phyloP scores from a whole-genome alignment of 2,329 filamentous ascomycete species.

The Elsinoe australis region DNA sequence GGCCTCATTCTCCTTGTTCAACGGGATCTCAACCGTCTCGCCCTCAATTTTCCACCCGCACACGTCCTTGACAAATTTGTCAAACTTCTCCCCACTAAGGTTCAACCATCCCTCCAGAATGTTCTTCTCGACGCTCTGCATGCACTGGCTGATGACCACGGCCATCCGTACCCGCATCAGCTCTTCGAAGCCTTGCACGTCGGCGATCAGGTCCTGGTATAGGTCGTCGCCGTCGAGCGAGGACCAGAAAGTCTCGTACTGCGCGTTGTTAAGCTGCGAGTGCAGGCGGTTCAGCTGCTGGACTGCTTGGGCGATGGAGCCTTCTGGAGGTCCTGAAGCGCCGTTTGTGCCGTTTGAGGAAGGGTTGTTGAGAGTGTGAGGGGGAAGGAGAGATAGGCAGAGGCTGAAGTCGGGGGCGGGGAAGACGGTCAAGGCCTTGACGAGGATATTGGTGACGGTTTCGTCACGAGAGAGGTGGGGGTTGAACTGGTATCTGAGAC shows the following conservation, averaged over 20 bases:
- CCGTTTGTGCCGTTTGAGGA: conserved; percentile 36
- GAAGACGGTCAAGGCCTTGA: conserved; percentile 96
- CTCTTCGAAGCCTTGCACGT: conserved; percentile 92
- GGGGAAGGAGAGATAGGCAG: conserved; percentile 84
- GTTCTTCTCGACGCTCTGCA: conserved; percentile 57
- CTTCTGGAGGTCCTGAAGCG: conserved; percentile 43
- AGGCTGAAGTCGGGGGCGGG: conserved; percentile 92
- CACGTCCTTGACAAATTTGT: conserved; percentile 43
- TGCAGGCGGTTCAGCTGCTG: conserved; percentile 78
- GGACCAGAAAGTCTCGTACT: conserved; percentile 89
- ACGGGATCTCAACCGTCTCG: conserved; percentile 62
- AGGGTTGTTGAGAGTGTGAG: conserved; percentile 60
- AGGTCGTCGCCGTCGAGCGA: conserved; percentile 89
- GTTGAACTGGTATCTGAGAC: conserved; percentile 92
- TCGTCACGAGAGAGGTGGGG: conserved; percentile 95
- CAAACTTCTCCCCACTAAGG: conserved; percentile 40
- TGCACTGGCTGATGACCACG: conserved; percentile 76
- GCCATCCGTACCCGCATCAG: conserved; percentile 85
- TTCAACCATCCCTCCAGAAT: conserved; percentile 46
- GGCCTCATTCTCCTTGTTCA: conserved; percentile 96
- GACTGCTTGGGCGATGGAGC: conserved; percentile 76
- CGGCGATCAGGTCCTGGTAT: conserved; percentile 89
- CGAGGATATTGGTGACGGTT: conserved; percentile 96
- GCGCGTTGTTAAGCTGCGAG: conserved; percentile 78
- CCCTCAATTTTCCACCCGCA: conserved; percentile 78